Evolutionary conservation across 1,284 basidiomycete species (phyloP).

Genomic region (Trichosporon coremiiforme): DNA sequence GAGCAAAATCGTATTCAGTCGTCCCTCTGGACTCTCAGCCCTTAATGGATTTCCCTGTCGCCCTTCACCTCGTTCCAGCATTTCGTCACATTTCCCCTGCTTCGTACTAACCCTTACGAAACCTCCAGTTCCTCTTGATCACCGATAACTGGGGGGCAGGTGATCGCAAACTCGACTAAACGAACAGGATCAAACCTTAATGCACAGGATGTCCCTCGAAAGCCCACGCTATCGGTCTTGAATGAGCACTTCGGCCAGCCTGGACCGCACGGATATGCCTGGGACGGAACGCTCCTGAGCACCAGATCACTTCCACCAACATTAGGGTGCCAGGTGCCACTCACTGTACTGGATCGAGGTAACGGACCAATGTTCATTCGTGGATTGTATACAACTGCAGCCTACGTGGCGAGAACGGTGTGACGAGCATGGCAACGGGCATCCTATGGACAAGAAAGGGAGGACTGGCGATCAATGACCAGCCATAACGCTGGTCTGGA

Average conservation of each 20-base stretch:
- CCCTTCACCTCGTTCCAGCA: neutral
- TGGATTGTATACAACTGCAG: neutral
- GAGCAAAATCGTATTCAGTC: neutral
- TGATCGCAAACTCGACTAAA: constrained; percentile 11
- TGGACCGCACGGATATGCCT: neutral
- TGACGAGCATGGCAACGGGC: neutral
- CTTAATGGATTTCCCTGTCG: neutral
- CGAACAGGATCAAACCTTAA: neutral
- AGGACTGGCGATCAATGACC: constrained; percentile 2
- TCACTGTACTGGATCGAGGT: neutral
- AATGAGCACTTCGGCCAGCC: neutral
- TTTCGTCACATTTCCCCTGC: constrained; percentile 12
- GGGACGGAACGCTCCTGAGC: neutral
- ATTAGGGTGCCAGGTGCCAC: neutral
- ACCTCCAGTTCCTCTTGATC: neutral
- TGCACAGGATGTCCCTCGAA: neutral
- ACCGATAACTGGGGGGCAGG: neutral
- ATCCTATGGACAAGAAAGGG: too few relatives aligned
- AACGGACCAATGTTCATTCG: neutral
- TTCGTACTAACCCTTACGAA: constrained; percentile 11
- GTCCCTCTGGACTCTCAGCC: constrained; percentile 2
- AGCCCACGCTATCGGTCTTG: neutral
- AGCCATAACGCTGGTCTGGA: constrained; percentile 28
- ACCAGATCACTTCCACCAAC: neutral
- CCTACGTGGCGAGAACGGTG: neutral